Evolutionary conservation across 805 yeast genomes (phyloP).

Genomic region (Wickerhamomyces strasburgensis): DNA sequence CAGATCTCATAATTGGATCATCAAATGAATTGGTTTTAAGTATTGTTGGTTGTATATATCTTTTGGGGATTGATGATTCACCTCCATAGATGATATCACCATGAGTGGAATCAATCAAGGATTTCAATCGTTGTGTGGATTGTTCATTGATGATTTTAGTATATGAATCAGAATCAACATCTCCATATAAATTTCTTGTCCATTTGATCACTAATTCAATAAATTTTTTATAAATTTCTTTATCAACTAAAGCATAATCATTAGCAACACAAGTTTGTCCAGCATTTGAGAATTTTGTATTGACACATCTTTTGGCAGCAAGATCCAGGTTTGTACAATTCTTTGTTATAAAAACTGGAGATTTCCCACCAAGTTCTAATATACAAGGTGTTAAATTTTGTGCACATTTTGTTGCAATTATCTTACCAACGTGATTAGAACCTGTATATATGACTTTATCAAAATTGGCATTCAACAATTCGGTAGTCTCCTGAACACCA

Average conservation of each 20-base stretch:
- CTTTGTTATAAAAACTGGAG: constrained; percentile 70
- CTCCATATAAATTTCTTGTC: constrained; percentile 43
- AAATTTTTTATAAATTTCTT: constrained; percentile 48
- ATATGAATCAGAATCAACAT: constrained; percentile 26
- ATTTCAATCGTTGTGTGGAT: constrained; percentile 43
- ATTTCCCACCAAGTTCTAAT: constrained; percentile 89
- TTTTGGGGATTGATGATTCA: constrained; percentile 30
- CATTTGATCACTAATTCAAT: constrained; percentile 34
- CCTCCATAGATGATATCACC: constrained; percentile 40
- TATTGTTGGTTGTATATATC: constrained; percentile 69
- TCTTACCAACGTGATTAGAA: constrained; percentile 65
- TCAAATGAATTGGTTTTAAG: constrained; percentile 56
- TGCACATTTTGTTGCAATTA: constrained; percentile 80
- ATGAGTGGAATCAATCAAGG: constrained; percentile 40
- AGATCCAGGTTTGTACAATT: constrained; percentile 39
- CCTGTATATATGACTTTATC: constrained; percentile 91
- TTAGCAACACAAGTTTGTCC: constrained; percentile 93
- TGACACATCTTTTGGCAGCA: constrained; percentile 58
- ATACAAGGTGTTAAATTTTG: constrained; percentile 73
- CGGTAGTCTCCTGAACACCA: constrained; percentile 55
- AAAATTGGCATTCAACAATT: constrained; percentile 53
- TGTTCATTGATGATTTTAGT: constrained; percentile 59
- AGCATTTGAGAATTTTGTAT: constrained; percentile 75
- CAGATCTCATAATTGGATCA: constrained; percentile 70
- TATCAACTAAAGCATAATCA: constrained; percentile 74